These are phyloP conservation scores for Aquilaria agallochum DNA, from an alignment of 441 rosid species.

Conservation along the genomic window DNA sequence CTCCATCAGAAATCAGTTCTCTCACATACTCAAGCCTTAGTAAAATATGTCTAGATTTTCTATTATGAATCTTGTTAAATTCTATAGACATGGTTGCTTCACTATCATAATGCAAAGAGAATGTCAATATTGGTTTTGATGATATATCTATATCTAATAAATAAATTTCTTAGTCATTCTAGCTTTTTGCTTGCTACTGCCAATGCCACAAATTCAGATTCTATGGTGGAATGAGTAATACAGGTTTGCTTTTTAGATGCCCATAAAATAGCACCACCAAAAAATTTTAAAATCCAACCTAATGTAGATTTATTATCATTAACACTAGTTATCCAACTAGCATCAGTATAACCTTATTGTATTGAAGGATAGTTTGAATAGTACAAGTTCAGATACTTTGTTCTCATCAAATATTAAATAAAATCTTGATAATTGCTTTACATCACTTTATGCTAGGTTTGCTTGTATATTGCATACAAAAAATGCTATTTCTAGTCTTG, in stretches of 20 bases:
- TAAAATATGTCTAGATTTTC: no score
- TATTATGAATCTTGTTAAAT: no score
- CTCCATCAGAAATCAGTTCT: no score
- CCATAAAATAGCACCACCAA: neutral
- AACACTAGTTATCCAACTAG: neutral
- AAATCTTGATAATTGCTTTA: neutral
- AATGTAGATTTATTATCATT: no score
- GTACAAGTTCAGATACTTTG: no score
- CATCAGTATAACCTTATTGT: neutral
- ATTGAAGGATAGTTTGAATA: no score
- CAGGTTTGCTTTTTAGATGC: neutral
- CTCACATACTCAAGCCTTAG: no score
- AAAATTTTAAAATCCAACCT: conserved; percentile 5
- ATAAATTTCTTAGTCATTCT: conserved; percentile 1
- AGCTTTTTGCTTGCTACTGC: neutral
- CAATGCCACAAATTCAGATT: conserved; percentile 2
- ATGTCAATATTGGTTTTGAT: neutral
- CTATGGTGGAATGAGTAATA: conserved; percentile 1
- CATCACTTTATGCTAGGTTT: conserved; percentile 6
- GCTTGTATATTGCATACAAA: conserved; percentile 6
- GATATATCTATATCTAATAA: neutral
- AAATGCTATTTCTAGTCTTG: conserved; percentile 8
- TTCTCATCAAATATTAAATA: no score
- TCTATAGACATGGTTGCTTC: no score
- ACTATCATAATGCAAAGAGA: conserved; percentile 1